These are phyloP conservation scores for Escallonia herrerae DNA, from an alignment of 129 eudicot genomes.

Conservation along the genomic window DNA sequence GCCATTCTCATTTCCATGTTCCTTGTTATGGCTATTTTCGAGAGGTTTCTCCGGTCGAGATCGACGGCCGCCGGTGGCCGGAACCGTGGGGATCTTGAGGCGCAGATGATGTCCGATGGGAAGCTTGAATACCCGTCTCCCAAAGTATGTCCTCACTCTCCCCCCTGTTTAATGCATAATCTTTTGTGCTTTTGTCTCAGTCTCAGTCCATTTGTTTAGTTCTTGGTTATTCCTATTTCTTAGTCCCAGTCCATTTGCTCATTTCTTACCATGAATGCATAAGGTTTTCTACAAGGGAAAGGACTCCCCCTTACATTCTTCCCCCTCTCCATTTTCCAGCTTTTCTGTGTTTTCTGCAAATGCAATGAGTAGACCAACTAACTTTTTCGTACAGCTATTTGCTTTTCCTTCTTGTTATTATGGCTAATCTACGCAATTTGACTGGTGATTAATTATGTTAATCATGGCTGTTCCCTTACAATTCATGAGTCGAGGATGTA, in stretches of 20 bases:
- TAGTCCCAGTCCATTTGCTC: not conserved
- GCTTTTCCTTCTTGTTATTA: conserved; percentile 1
- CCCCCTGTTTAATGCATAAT: not conserved
- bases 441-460: not conserved
- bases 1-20: conserved; percentile 76
- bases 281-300: too few relatives aligned
- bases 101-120: conserved; percentile 42
- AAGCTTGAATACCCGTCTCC: conserved; percentile 53
- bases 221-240: not conserved
- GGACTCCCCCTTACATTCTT: not conserved
- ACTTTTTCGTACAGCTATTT: conserved; percentile 3
- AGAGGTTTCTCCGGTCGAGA: conserved; percentile 64
- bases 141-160: conserved; percentile 41
- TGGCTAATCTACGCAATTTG: conserved; percentile 15
- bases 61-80: conserved; percentile 43
- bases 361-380: conserved; percentile 13
- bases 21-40: conserved; percentile 91
- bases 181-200: not conserved
- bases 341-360: not conserved
- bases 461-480: conserved; percentile 5
- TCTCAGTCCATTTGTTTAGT: not conserved
- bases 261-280: not conserved
- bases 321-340: not conserved
- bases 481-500: not conserved
- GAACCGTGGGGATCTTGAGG: conserved; percentile 29